Percentiles rank a stretch among this genome's conserved stretches.
Evolutionary conservation across 345 rosid species (phyloP).

Genomic region (Cardamine resedifolia): DNA sequence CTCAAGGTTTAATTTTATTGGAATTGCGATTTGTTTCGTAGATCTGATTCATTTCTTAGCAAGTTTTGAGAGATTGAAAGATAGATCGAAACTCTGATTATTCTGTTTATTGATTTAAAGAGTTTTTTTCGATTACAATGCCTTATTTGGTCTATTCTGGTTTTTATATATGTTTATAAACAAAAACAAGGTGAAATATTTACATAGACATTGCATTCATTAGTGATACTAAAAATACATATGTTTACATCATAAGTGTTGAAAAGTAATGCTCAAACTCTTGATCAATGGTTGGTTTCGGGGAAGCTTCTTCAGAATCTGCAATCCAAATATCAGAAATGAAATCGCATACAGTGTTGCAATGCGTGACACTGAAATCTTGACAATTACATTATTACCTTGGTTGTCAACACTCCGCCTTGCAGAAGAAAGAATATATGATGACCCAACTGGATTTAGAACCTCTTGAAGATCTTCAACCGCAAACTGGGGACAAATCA

Average conservation of each 20-base stretch:
- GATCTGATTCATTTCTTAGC: neutral
- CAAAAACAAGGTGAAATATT: neutral
- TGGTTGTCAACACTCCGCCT: conserved; percentile 27
- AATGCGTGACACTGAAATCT: neutral
- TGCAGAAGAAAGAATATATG: conserved; percentile 24
- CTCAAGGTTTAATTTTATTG: neutral
- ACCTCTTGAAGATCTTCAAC: conserved; percentile 13
- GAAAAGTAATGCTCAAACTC: conserved; percentile 92
- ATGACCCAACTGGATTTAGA: conserved; percentile 14
- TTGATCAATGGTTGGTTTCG: conserved; percentile 79
- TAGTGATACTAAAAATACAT: neutral
- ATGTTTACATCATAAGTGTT: conserved; percentile 56
- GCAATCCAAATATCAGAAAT: conserved; percentile 1
- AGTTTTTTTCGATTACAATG: neutral
- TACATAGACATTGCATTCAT: neutral
- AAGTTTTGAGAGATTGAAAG: neutral
- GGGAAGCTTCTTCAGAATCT: conserved; percentile 18
- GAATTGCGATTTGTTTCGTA: neutral
- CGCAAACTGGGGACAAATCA: conserved; percentile 8
- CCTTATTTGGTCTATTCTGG: neutral
- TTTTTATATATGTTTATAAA: neutral
- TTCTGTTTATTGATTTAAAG: neutral
- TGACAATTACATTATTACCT: conserved; percentile 14
- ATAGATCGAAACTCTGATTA: neutral
- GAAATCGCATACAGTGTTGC: neutral